Conservation (phyloP, 495 filamentous ascomycete species). For the Aspergillus olivimuriae region DNA sequence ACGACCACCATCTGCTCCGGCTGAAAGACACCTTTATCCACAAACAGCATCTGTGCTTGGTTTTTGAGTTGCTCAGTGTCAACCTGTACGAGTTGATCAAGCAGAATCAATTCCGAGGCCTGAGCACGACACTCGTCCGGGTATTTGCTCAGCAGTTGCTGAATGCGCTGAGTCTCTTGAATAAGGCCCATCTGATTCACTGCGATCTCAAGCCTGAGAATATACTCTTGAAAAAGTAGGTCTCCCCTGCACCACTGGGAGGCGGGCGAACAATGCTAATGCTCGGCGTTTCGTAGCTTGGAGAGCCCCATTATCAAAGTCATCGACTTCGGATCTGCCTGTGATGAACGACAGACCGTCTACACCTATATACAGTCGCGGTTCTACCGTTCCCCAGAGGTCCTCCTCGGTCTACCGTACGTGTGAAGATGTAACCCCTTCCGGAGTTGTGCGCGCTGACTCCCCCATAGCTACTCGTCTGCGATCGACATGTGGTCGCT, state of each 20-base stretch:
- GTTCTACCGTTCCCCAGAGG: conserved; percentile 97
- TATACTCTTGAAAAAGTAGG: conserved; percentile 91
- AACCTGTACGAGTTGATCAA: conserved; percentile 99
- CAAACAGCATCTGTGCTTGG: conserved; percentile 92
- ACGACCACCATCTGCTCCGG: conserved; percentile 94
- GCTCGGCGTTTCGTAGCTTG: conserved; percentile 44
- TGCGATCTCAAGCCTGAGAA: conserved; percentile 99
- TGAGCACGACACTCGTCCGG: conserved; percentile 95
- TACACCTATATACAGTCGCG: conserved; percentile 99
- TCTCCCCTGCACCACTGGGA: too few species aligned
- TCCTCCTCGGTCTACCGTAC: conserved; percentile 82
- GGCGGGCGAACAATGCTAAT: too few species aligned
- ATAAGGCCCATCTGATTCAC: conserved; percentile 96
- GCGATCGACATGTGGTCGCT: conserved; percentile 99
- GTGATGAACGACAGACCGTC: conserved; percentile 96
- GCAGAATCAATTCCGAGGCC: conserved; percentile 96
- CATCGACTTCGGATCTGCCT: conserved; percentile 98
- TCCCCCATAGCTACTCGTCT: conserved; percentile 69
- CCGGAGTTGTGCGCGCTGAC: conserved; percentile 9
- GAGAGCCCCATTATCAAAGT: conserved; percentile 99
- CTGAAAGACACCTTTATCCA: conserved; percentile 99
- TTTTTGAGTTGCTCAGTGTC: conserved; percentile 95
- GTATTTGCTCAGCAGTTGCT: conserved; percentile 97
- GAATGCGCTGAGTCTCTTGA: conserved; percentile 84
- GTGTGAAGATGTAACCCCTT: conserved; percentile 17